A percentile compares a stretch with the other conserved stretches of the same genome.
Evolutionary conservation across 495 filamentous ascomycete genomes (phyloP).

Genomic region (Trichocladium antarcticum): DNA sequence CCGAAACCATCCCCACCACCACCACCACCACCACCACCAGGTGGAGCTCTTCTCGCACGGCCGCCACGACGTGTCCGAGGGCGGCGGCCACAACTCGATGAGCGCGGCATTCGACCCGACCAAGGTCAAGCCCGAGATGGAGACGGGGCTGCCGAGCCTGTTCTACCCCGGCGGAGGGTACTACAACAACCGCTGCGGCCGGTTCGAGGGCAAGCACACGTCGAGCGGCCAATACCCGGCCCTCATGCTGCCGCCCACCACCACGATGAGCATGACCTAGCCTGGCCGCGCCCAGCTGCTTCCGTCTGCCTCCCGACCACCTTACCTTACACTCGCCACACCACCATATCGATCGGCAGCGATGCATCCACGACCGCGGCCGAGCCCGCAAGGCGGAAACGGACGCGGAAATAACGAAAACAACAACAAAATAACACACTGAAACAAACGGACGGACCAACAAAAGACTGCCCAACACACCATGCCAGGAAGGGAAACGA

Average conservation of each 20-base stretch:
- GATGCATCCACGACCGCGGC: too few species aligned
- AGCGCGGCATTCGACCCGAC: conserved; percentile 19
- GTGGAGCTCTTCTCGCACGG: conserved; percentile 35
- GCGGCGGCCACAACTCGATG: conserved; percentile 16
- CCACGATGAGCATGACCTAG: conserved; percentile 18
- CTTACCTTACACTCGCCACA: too few species aligned
- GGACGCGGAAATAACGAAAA: too few species aligned
- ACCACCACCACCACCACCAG: conserved; percentile 13
- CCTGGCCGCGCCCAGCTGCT: background rate
- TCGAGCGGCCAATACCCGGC: conserved; percentile 39
- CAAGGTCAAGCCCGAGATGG: conserved; percentile 38
- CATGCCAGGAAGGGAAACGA: too few species aligned
- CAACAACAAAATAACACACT: too few species aligned
- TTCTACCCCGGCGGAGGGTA: conserved; percentile 29
- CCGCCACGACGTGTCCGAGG: conserved; percentile 28
- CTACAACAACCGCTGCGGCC: conserved; percentile 29
- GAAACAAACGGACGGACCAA: too few species aligned
- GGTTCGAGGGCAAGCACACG: conserved; percentile 36
- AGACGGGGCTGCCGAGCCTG: conserved; percentile 32
- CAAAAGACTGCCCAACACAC: too few species aligned
- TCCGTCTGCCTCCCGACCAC: too few species aligned
- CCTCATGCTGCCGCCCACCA: conserved; percentile 22
- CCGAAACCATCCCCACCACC: conserved; percentile 18
- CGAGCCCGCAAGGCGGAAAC: too few species aligned
- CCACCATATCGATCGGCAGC: too few species aligned